Evolutionary conservation across 768 basidiomycete species (phyloP), one percentile per base, ranked within the genome.

Genomic region (Lentinus tigrinus): DNA sequence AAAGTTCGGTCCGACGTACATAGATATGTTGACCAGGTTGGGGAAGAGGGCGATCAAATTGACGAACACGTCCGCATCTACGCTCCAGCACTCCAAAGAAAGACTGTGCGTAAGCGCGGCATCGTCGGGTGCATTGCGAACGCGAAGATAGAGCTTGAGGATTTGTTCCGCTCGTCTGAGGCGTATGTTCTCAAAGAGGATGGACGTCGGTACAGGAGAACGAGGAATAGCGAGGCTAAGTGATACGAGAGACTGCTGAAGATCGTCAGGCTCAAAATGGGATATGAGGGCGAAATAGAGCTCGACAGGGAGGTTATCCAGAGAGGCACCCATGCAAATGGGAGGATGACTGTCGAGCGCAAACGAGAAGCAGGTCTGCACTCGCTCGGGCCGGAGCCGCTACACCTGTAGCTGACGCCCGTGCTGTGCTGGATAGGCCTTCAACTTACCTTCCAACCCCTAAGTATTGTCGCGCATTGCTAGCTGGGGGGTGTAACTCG

Each of bases 1-100:
- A 69, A 93, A 93, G 60, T 71, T 78, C 0, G 91, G 85, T 0
- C 94, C 95, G 60, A 95, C 77, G 70, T 84, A 85, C 49, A 97
- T 69, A 24, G 69, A 73, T 60, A 96, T 67, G 7, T 73, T 72
- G 24, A 70, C 68, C 19, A 91, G 62, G 19, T 74, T 71, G 1
- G 84, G 77, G 9, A 95, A 73, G 36, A 87, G 72, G 21, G 73
- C 69, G 19, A 94, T 62, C n/a, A 92, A 66, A 67, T 89, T 90
- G 65, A 87, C 78, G 40, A 92, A 73, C 14, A 91, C 80, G 57
- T 91, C 85, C 3, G 90, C 87, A 66, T 94, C 90, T 27, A 84
- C 85, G 7, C 67, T 76, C 89, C 90, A 95, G 14, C 79, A 74
- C 68, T 85, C 78, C 34, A 89, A 67, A 14, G 74, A 75, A 50